A percentile compares a stretch with the other conserved stretches of the same genome.
phyloP scores from a whole-genome alignment of 495 filamentous ascomycete species.

The Talaromyces nanjingensis region DNA sequence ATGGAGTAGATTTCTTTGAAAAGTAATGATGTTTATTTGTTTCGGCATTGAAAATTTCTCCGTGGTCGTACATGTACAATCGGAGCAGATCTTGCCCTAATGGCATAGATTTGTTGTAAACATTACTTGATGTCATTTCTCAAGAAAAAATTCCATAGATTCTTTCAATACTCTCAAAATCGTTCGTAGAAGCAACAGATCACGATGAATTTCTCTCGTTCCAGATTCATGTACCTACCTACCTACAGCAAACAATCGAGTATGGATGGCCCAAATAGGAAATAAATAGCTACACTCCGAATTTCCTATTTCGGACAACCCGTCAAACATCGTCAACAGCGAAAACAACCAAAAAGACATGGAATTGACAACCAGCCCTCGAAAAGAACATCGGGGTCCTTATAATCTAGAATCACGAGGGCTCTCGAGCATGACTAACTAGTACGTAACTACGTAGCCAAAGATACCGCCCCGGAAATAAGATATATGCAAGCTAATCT shows the following conservation, averaged over 20 bases:
- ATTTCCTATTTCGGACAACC: not conserved
- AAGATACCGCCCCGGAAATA: not conserved
- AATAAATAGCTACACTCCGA: not conserved
- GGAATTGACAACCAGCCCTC: not conserved
- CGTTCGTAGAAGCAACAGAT: not conserved
- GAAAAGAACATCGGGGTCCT: too few relatives aligned
- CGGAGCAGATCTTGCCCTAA: not conserved
- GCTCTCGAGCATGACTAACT: not conserved
- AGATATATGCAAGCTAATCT: not conserved
- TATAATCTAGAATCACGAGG: not conserved
- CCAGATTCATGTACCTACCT: not conserved
- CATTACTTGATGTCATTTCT: not conserved
- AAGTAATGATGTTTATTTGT: not conserved
- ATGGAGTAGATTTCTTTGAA: not conserved
- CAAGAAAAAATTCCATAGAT: not conserved
- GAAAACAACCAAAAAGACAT: not conserved
- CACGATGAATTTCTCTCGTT: not conserved
- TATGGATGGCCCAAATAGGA: not conserved
- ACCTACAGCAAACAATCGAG: not conserved
- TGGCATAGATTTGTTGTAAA: not conserved
- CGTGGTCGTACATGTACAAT: not conserved
- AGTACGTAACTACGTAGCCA: not conserved
- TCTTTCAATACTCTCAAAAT: not conserved
- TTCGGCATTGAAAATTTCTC: not conserved
- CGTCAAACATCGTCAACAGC: not conserved